These are phyloP conservation scores for Plasmodium vivax DNA, from an alignment of 169 alveolate species.

Conservation along the genomic window DNA sequence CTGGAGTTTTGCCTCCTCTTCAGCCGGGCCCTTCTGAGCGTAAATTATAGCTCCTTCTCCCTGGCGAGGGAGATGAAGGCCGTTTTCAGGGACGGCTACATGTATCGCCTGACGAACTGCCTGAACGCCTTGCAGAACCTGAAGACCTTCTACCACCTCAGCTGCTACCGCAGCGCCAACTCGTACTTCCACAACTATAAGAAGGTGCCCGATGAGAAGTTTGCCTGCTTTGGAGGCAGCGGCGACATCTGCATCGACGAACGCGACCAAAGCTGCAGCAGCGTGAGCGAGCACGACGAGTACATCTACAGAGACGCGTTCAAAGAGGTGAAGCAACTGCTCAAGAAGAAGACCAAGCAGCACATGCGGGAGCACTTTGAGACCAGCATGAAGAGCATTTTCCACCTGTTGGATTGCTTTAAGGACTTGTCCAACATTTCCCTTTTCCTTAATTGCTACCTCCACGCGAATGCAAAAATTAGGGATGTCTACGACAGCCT, in stretches of 20 bases:
- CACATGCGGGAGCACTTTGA: background rate
- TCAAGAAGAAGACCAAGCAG: constrained; percentile 20
- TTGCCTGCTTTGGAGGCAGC: background rate
- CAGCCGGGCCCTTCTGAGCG: background rate
- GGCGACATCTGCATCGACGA: too few relatives aligned
- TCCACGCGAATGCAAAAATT: constrained; percentile 9
- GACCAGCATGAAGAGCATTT: constrained; percentile 24
- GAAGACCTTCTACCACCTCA: constrained; percentile 41
- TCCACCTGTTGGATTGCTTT: constrained; percentile 21
- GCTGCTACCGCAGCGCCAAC: constrained; percentile 15
- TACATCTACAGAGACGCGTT: constrained; percentile 36
- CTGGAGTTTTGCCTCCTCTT: constrained; percentile 34
- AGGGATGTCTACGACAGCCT: constrained; percentile 18
- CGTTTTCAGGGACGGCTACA: background rate
- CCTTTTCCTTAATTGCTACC: constrained; percentile 23
- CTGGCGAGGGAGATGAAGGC: constrained; percentile 13
- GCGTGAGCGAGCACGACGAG: constrained; percentile 26
- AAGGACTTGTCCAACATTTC: constrained; percentile 21
- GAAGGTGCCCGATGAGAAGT: background rate
- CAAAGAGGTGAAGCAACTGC: constrained; percentile 13
- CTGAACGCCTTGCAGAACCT: constrained; percentile 23
- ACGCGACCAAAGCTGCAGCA: background rate
- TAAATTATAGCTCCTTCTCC: constrained; percentile 5
- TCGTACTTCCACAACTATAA: constrained; percentile 52
- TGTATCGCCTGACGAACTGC: constrained; percentile 22